Evolutionary conservation across 2,329 filamentous ascomycete species (phyloP).

Genomic region (Trichoderma sp.): DNA sequence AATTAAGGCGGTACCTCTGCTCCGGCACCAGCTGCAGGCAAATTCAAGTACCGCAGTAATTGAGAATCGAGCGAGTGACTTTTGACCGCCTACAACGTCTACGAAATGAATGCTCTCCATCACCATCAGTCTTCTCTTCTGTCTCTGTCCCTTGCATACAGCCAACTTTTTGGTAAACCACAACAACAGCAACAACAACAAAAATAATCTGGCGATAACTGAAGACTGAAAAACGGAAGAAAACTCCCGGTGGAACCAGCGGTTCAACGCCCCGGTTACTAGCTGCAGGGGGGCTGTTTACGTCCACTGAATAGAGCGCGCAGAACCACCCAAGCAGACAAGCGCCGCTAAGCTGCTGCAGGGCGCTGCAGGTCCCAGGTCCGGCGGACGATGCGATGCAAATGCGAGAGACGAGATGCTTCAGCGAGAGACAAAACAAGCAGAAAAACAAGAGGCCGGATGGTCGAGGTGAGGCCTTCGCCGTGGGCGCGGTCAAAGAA

Average conservation of each 20-base stretch:
- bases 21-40: neutral
- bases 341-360: slow-evolving; percentile 18
- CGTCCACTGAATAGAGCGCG: neutral
- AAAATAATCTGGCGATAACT: neutral
- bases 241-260: neutral
- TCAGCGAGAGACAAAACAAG: neutral
- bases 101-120: neutral
- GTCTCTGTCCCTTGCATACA: neutral
- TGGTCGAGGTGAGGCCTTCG: slow-evolving; percentile 3
- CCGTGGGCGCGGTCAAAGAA: slow-evolving; percentile 1
- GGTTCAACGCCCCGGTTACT: neutral
- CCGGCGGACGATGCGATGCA: neutral
- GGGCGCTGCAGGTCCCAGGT: slow-evolving; percentile 16
- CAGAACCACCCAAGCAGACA: slow-evolving; percentile 13
- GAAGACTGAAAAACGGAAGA: neutral
- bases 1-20: neutral
- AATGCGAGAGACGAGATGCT: neutral
- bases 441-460: neutral
- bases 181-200: too few species aligned
- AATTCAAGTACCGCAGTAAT: neutral
- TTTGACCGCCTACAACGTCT: neutral
- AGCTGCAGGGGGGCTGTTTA: slow-evolving; percentile 15
- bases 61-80: neutral
- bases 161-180: neutral
- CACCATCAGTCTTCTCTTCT: neutral